A percentile compares a stretch with the other conserved stretches of the same genome.
Conservation (phyloP, 768 basidiomycete species). For the Trametes punicea region DNA sequence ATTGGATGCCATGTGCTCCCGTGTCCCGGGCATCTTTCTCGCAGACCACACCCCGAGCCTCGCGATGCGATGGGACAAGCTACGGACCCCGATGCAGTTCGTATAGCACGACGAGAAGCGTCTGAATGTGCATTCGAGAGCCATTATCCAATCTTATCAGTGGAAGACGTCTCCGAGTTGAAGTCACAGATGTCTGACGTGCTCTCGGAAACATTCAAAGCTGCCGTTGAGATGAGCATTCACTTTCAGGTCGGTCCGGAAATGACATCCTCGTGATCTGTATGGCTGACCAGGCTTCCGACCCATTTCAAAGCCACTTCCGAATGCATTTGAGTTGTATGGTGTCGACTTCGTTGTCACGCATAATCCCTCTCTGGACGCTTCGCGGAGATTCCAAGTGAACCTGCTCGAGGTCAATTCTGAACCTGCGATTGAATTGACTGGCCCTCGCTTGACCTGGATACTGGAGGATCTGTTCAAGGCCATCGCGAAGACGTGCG, state of each 20-base stretch:
- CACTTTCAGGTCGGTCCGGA: conserved; percentile 72
- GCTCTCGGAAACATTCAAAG: conserved; percentile 80
- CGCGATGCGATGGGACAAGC: conserved; percentile 14
- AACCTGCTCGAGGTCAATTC: conserved; percentile 90
- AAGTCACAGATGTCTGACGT: conserved; percentile 59
- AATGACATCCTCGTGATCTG: no score
- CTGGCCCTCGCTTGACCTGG: conserved; percentile 78
- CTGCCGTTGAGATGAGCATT: conserved; percentile 75
- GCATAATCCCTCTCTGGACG: conserved; percentile 30
- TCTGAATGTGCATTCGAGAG: no score
- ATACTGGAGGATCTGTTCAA: conserved; percentile 79
- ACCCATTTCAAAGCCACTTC: conserved; percentile 57
- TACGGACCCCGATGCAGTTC: conserved; percentile 10
- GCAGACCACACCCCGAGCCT: conserved; percentile 5
- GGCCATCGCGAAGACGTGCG: conserved; percentile 61
- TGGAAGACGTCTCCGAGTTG: conserved; percentile 46
- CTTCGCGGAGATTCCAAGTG: conserved; percentile 45
- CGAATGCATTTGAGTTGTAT: conserved; percentile 93
- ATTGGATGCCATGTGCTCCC: conserved; percentile 58
- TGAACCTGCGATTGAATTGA: conserved; percentile 93
- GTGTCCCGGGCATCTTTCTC: background rate
- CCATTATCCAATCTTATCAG: conserved; percentile 26
- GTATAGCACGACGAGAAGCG: background rate
- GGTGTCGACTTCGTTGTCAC: conserved; percentile 90
- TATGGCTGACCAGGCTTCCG: no score